Base-by-base conservation (phyloP, 176 grass and related monocot species). In the Luzula sylvatica region DNA sequence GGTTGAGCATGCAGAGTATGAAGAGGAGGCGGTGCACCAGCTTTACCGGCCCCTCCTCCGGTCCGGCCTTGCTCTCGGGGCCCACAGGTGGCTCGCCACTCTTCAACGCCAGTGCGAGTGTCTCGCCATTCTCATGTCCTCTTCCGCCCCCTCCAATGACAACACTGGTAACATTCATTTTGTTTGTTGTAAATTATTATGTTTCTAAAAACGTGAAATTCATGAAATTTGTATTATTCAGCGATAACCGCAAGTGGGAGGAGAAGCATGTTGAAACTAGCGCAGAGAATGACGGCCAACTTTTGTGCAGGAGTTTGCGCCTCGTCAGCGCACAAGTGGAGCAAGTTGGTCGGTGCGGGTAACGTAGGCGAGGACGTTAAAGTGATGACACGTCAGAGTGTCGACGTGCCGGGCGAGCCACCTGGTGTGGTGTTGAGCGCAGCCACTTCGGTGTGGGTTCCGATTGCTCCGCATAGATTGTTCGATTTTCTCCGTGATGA, bases 1-100 rank as follows among this genome's bases (percentile, higher is more conserved):
- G 92, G 71, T 98, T 48, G 92, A 98, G 38, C 92, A 98, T 72
- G 58, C 78, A 20, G 92, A 90, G 80, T 98, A 90, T 53, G 68
- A 79, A 48, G 92, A 86, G 56, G 65, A 77, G 35, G 65, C 78
- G 0, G 68, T 90, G 14, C 92, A 86, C 71, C 75, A 59, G 65
- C 85, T 98, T 41, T 98, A 86, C 65, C 58, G 44, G 39, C 59
- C 68, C 56, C 70, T 89, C 53, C 72, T 90, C 14, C 61, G 52
- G 13, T 98, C 85, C 16, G 85, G 92, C 38, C 30, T 86, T 2
- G 85, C 75, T 42, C 65, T 98, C 55, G 92, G 92, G n/a, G 92
- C 92, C 26, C 71, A 76, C 15, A 54, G 81, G 20, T 98, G 92
- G 92, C 67, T 98, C 0, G 68, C 85, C 13, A 79, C 78, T 2